phyloP scores from a whole-genome alignment of 345 rosid species.

The Odontarrhena argentea region DNA sequence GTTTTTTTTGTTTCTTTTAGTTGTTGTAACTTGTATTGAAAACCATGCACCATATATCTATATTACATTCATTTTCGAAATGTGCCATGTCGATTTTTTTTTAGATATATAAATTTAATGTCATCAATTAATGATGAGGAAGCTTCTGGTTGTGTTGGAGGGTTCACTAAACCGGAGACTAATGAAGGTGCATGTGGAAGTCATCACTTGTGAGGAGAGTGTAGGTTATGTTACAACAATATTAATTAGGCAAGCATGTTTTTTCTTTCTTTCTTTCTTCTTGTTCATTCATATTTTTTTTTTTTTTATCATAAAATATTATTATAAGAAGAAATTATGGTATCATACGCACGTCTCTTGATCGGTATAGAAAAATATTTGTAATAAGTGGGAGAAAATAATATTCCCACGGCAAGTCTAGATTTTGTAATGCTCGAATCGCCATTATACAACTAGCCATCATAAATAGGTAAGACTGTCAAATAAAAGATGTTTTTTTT shows the following conservation, averaged over 20 bases:
- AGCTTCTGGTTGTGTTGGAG: conserved; percentile 9
- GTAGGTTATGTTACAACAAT: too few relatives aligned
- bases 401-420: background rate
- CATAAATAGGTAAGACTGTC: background rate
- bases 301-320: too few relatives aligned
- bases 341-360: background rate
- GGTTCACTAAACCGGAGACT: conserved; percentile 4
- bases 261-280: too few relatives aligned
- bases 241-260: too few relatives aligned
- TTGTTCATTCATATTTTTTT: too few relatives aligned
- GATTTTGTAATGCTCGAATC: background rate
- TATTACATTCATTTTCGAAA: conserved; percentile 6
- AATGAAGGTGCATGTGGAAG: background rate
- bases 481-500: background rate
- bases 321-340: too few relatives aligned
- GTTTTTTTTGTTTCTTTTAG: background rate
- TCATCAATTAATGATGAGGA: background rate
- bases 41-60: background rate
- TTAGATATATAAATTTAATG: background rate
- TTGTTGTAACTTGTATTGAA: conserved; percentile 15
- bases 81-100: background rate
- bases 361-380: background rate
- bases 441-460: background rate
- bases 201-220: background rate
- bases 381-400: background rate